A percentile compares a stretch with the other conserved stretches of the same genome.
Conservation (phyloP, 1,284 basidiomycete species). For the Caloboletus inedulis region DNA sequence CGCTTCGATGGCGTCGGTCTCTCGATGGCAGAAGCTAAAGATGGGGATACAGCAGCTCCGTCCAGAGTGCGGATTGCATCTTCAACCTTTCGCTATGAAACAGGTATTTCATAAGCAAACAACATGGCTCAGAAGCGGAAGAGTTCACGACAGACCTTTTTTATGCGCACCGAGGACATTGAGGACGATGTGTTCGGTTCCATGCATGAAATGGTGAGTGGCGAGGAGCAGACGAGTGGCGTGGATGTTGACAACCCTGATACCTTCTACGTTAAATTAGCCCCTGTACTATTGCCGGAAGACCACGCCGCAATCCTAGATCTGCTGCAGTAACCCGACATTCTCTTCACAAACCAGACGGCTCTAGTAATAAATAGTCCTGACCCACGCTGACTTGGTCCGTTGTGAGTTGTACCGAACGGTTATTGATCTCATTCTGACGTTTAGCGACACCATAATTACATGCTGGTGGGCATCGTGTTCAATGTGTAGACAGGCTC, state of each 20-base stretch:
- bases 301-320: not conserved
- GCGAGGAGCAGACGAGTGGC: conserved; percentile 1
- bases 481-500: not conserved
- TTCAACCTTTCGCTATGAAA: conserved; percentile 62
- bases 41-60: conserved; percentile 46
- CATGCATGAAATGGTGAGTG: conserved; percentile 8
- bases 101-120: conserved; percentile 1
- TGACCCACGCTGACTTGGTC: not conserved
- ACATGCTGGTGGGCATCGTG: not conserved
- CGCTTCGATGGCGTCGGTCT: conserved; percentile 51
- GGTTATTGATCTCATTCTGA: not conserved
- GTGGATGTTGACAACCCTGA: not conserved
- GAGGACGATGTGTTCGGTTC: conserved; percentile 17
- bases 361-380: not conserved
- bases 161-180: conserved; percentile 28
- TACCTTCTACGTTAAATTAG: not conserved
- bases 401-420: not conserved
- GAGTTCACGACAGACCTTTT: conserved; percentile 26
- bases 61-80: conserved; percentile 68
- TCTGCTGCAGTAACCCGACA: not conserved
- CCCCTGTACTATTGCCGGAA: not conserved
- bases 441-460: not conserved
- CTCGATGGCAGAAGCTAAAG: conserved; percentile 26
- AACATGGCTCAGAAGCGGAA: not conserved
- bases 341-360: not conserved